Percentiles rank a stretch among this genome's conserved stretches.
Evolutionary conservation across 2,329 filamentous ascomycete genomes (phyloP).

Genomic region (Lasiodiplodia theobromae): DNA sequence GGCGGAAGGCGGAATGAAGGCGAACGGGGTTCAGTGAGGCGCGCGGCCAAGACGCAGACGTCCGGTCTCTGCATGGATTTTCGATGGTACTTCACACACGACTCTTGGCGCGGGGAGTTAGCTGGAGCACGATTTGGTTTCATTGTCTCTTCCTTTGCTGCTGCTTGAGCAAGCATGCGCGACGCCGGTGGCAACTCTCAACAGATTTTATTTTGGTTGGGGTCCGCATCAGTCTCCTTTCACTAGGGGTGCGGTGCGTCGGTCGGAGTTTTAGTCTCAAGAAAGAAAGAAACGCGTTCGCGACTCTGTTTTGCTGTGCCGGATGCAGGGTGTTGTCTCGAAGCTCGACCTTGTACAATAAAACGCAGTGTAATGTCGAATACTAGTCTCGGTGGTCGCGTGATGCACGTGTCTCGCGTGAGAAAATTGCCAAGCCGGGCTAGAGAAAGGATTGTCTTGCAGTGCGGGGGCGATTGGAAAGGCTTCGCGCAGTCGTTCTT

Average conservation of each 20-base stretch:
- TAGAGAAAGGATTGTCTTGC: constrained; percentile 13
- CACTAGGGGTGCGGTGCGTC: neutral
- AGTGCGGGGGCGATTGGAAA: constrained; percentile 18
- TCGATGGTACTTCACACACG: constrained; percentile 21
- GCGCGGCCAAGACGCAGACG: constrained; percentile 6
- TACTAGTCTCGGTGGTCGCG: constrained; percentile 1
- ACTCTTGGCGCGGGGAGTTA: constrained; percentile 25
- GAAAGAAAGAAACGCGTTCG: constrained; percentile 26
- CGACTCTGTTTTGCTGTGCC: constrained; percentile 22
- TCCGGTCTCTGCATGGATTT: constrained; percentile 25
- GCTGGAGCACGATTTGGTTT: constrained; percentile 27
- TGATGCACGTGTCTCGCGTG: constrained; percentile 7
- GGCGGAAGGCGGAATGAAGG: constrained; percentile 5
- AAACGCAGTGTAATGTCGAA: constrained; percentile 19
- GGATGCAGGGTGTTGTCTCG: constrained; percentile 24
- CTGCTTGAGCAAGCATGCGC: constrained; percentile 2
- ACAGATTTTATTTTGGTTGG: constrained; percentile 17
- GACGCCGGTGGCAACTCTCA: constrained; percentile 17
- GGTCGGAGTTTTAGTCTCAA: constrained; percentile 20
- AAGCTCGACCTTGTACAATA: constrained; percentile 25
- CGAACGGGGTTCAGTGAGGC: constrained; percentile 12
- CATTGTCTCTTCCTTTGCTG: constrained; percentile 10
- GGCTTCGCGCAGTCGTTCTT: constrained; percentile 2
- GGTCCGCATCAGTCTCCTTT: constrained; percentile 9
- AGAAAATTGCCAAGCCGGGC: constrained; percentile 15